Percentiles rank a stretch among this genome's conserved stretches.
phyloP scores from a whole-genome alignment of 1,284 basidiomycete species.

The Ceratobasidium sp. region DNA sequence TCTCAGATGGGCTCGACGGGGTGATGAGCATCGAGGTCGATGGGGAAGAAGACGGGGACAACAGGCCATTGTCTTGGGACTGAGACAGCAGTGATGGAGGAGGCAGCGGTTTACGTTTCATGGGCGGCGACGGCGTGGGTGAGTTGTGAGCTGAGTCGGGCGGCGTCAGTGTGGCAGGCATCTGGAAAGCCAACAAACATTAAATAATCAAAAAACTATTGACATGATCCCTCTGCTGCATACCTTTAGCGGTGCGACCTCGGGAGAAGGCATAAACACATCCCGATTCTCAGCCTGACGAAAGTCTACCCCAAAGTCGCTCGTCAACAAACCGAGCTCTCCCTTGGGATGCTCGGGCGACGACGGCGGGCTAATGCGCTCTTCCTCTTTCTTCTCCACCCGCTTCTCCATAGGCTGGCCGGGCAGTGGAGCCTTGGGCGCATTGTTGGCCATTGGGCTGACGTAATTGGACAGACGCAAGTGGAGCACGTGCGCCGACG shows the following conservation, averaged over 20 bases:
- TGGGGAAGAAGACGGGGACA: constrained; percentile 35
- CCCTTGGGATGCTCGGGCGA: constrained; percentile 25
- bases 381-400: constrained; percentile 17
- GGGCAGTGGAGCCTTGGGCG: constrained; percentile 9
- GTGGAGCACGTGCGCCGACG: constrained; percentile 16
- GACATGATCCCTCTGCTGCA: constrained; percentile 4
- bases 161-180: constrained; percentile 37
- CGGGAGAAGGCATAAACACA: constrained; percentile 2
- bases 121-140: constrained; percentile 25
- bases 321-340: constrained; percentile 8
- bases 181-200: constrained; percentile 10
- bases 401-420: constrained; percentile 17
- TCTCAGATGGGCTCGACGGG: constrained; percentile 13
- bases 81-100: constrained; percentile 14
- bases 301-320: constrained; percentile 30
- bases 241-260: constrained; percentile 28
- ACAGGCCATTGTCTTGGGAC: constrained; percentile 13
- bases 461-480: constrained; percentile 30
- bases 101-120: constrained; percentile 30
- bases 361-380: constrained; percentile 36
- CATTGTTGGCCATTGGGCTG: constrained; percentile 24
- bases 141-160: constrained; percentile 36
- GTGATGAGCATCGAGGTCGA: constrained; percentile 32
- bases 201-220: constrained; percentile 15
- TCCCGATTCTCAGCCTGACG: constrained; percentile 17